Evolutionary conservation across 2,329 filamentous ascomycete genomes (phyloP), one percentile per base, ranked within the genome.

Genomic region (Sphaceloma murrayae): DNA sequence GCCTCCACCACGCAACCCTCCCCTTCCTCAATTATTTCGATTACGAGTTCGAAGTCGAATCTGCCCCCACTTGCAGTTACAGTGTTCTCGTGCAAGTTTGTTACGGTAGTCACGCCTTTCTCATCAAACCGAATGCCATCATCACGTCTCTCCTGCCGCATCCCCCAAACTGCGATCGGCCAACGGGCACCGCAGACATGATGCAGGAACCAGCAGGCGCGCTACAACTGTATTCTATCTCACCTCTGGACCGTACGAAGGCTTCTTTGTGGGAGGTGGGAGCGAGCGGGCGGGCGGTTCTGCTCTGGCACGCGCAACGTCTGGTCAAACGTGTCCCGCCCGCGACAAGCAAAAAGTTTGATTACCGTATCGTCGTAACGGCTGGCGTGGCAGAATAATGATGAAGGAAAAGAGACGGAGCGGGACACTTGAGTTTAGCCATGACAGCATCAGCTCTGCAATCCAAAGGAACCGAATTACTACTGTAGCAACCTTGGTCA

Each of bases 281-380:
- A 33, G 31, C 31, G 31, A 17, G 7, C 19, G 31, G 3, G 13
- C 3, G 13, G 9, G 18, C 18, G 22, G 9, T 4, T 11, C 11
- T 9, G 5, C 3, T 27, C 22, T 40, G 36, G 36, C 36, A 40
- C 36, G 24, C 36, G 24, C 24, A 30, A 40, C 24, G 24, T n/a
- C 22, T 29, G 27, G n/a, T 16, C 18, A 19, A 40, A 27, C 36
- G 36, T n/a, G 9, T 36, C 18, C 33, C 33, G 36, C 17, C 36
- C 36, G 36, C 24, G 24, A 40, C 36, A 40, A 40, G 36, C 36
- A 40, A 22, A 30, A 40, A 40, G 19, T 22, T 40, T 40, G 36
- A 30, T 40, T 40, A 16, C 24, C 24, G 36, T 40, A 40, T 34
- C 31, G 31, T 34, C 24, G 24, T 27, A 27, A 27, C 24, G 24